These are phyloP conservation scores for Diaporthe citri DNA, from an alignment of 2,329 filamentous ascomycete genomes.

Conservation along the genomic window DNA sequence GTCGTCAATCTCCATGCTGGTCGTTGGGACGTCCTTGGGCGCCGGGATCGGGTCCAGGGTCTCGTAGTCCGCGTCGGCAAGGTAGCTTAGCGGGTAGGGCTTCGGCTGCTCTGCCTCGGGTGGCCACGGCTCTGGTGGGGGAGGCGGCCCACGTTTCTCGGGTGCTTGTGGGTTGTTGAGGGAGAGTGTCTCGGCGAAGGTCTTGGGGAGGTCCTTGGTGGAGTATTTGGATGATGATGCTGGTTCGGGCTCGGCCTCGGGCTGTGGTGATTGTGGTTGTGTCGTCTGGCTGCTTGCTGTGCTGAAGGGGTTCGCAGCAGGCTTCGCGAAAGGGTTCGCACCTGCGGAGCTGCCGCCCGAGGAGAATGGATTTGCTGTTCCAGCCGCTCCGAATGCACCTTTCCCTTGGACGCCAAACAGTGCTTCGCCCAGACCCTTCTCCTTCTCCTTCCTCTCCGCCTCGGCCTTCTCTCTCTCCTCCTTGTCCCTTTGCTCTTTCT, in stretches of 20 bases:
- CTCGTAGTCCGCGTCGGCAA: slow-evolving; percentile 92
- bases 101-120: slow-evolving; percentile 71
- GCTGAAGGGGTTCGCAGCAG: slow-evolving; percentile 58
- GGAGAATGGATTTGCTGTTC: slow-evolving; percentile 72
- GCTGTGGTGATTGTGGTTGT: slow-evolving; percentile 42
- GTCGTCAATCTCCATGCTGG: slow-evolving; percentile 62
- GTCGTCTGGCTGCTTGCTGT: slow-evolving; percentile 47
- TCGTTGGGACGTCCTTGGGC: slow-evolving; percentile 57
- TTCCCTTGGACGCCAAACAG: slow-evolving; percentile 75
- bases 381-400: slow-evolving; percentile 50
- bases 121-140: slow-evolving; percentile 81
- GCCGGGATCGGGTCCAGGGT: slow-evolving; percentile 75
- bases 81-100: slow-evolving; percentile 82
- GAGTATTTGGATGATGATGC: slow-evolving; percentile 43
- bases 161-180: slow-evolving; percentile 69
- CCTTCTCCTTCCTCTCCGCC: slow-evolving; percentile 44
- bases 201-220: slow-evolving; percentile 62
- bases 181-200: slow-evolving; percentile 81
- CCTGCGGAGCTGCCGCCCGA: slow-evolving; percentile 61
- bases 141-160: slow-evolving; percentile 52
- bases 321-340: slow-evolving; percentile 72
- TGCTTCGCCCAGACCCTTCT: slow-evolving; percentile 70
- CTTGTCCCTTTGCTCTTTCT: slow-evolving; percentile 51
- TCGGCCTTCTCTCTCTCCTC: slow-evolving; percentile 50
- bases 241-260: slow-evolving; percentile 6